A percentile compares a stretch with the other conserved stretches of the same genome.
Conservation (phyloP, 1,284 basidiomycete species). For the Rhizoctonia solani region DNA sequence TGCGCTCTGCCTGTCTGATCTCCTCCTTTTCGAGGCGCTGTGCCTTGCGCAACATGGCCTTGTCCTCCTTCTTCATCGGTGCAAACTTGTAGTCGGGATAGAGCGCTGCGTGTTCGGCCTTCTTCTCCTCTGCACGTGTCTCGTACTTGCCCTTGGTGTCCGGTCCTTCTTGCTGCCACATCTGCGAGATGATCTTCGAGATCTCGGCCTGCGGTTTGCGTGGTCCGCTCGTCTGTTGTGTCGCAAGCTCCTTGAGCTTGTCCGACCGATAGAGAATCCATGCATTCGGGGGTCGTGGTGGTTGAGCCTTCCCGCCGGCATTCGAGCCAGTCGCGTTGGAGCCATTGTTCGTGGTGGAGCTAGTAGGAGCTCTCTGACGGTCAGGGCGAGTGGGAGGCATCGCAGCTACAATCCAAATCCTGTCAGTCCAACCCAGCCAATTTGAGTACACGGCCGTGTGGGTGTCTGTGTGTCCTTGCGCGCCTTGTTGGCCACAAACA, state of each 20-base stretch:
- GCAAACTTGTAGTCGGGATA: constrained; percentile 77
- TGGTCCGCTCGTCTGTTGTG: constrained; percentile 49
- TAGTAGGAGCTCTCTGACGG: not conserved
- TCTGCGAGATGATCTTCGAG: constrained; percentile 66
- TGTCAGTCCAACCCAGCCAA: not conserved
- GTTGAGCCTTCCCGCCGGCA: constrained; percentile 1
- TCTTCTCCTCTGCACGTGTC: constrained; percentile 65
- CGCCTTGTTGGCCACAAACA: not conserved
- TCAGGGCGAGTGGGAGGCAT: constrained; percentile 32
- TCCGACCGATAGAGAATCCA: constrained; percentile 91
- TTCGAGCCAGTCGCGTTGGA: not conserved
- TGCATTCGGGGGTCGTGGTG: constrained; percentile 79
- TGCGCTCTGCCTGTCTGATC: constrained; percentile 44
- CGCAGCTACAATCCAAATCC: not conserved
- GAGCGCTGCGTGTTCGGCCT: constrained; percentile 62
- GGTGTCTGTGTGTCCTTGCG: constrained; percentile 4
- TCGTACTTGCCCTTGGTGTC: constrained; percentile 67
- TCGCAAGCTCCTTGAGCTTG: constrained; percentile 52
- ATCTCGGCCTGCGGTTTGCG: constrained; percentile 70
- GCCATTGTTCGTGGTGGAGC: too few species aligned
- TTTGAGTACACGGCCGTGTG: not conserved
- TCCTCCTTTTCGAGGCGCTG: constrained; percentile 47
- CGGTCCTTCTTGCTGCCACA: constrained; percentile 69
- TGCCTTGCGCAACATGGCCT: constrained; percentile 55
- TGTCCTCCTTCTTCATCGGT: constrained; percentile 69